These are phyloP conservation scores for Digitaria exilis DNA, from an alignment of 202 grass and related monocot species.

Conservation along the genomic window DNA sequence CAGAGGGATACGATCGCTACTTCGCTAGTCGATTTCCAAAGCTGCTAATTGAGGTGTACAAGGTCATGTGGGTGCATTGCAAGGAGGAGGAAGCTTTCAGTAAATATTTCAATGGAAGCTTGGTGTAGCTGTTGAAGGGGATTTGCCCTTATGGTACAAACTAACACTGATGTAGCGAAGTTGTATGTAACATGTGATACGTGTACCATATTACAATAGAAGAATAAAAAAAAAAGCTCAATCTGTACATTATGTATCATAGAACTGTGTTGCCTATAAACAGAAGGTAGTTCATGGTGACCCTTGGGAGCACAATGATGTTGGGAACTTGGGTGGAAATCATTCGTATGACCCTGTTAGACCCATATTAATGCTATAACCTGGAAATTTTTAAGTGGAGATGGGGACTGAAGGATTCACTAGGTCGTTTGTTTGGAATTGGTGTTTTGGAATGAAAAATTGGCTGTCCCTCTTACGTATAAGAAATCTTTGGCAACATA, in stretches of 20 bases:
- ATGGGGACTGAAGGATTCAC: neutral
- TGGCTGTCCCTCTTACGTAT: too few relatives aligned
- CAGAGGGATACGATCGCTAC: conserved; percentile 83
- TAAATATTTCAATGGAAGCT: conserved; percentile 70
- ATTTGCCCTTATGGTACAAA: neutral
- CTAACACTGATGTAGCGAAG: conserved; percentile 40
- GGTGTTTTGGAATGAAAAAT: too few relatives aligned
- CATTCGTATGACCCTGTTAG: neutral
- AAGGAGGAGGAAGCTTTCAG: conserved; percentile 74
- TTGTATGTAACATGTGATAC: conserved; percentile 45
- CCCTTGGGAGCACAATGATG: neutral
- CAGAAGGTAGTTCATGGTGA: neutral
- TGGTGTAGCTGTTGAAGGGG: conserved; percentile 28
- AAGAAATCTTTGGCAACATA: too few relatives aligned
- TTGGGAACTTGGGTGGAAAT: neutral
- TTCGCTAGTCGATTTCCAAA: conserved; percentile 84
- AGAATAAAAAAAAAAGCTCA: neutral
- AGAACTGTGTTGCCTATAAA: conserved; percentile 15
- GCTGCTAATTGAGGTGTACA: conserved; percentile 89
- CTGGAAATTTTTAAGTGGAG: neutral
- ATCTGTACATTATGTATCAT: conserved; percentile 39
- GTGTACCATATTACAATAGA: conserved; percentile 30
- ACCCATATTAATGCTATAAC: neutral
- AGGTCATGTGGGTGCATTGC: conserved; percentile 68
- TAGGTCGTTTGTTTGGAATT: neutral